phyloP scores from a whole-genome alignment of 768 basidiomycete species.

The Rhizopogon roseolus region DNA sequence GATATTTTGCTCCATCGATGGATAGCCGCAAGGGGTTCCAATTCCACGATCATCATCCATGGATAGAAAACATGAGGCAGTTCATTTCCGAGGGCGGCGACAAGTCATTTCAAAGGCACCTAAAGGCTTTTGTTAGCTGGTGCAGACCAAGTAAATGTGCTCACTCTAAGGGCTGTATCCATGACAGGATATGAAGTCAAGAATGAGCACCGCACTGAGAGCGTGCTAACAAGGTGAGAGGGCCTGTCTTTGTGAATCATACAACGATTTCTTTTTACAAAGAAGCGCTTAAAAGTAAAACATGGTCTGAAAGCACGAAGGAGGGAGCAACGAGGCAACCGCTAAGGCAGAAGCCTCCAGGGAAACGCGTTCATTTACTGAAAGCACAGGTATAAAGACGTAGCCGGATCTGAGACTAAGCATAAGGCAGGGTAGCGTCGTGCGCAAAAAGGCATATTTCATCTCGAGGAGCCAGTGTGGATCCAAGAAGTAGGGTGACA shows the following conservation, averaged over 20 bases:
- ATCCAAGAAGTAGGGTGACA: not conserved
- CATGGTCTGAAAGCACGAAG: conserved; percentile 13
- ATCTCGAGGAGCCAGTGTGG: conserved; percentile 1
- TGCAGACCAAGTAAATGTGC: not conserved
- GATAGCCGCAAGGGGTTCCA: conserved; percentile 13
- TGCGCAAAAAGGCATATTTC: conserved; percentile 1
- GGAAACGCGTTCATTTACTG: conserved; percentile 3
- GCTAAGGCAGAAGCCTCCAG: conserved; percentile 1
- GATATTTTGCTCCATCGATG: conserved; percentile 19
- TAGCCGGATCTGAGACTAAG: not conserved
- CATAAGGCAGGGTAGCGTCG: not conserved
- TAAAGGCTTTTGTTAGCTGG: not conserved
- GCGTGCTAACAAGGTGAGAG: conserved; percentile 4
- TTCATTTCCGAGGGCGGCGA: conserved; percentile 30
- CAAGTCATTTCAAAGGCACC: not conserved
- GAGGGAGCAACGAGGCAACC: conserved; percentile 8
- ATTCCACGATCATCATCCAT: conserved; percentile 20
- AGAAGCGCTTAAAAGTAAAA: conserved; percentile 4
- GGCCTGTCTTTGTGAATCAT: conserved; percentile 6
- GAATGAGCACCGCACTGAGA: conserved; percentile 5
- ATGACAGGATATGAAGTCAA: conserved; percentile 12
- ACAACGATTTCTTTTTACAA: conserved; percentile 5
- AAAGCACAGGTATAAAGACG: conserved; percentile 11
- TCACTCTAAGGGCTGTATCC: conserved; percentile 8
- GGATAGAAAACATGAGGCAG: conserved; percentile 23